Base-by-base conservation (phyloP, 2,329 filamentous ascomycete species). In the Colletotrichum liriopes region DNA sequence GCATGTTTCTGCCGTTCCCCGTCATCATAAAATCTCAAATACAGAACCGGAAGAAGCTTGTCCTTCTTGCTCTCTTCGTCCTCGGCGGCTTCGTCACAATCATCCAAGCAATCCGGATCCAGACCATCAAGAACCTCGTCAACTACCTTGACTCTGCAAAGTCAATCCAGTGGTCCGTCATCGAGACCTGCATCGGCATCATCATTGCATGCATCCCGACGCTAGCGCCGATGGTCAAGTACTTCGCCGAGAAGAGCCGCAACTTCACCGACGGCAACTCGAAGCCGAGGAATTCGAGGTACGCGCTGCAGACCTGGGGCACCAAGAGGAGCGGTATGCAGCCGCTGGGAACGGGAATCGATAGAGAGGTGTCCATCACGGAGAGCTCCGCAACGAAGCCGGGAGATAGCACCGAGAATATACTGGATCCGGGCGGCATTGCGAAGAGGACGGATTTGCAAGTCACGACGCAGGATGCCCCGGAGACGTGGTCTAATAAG, bases 81-180 rank as follows among this genome's bases (percentile, higher is more conserved):
- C 80, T 89, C 32, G 87, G 86, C n/a, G 77, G 85, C 63, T 88
- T 88, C 78, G 83, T 88, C 54, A 86, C 84, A 6, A 73, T 86
- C 58, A 86, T 88, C 67, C 86, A 88, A 74, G 83, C 86, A 67
- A 81, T 88, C 71, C 86, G 86, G 18, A 85, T 88, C 68, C 82
- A 84, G 67, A 86, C 84, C n/a, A 83, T 88, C 72, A 79, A 80
- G 47, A 81, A 79, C 18, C 81, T 87, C 3, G 74, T 77, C 41
- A 84, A 84, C 75, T 85, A 85, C 70, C 82, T 84, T 43, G 84
- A 88, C 76, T 85, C 82, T 2, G 79, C 83, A 6, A 71, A 77
- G 1, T 76, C 84, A 29, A 82, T 86, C 61, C 79, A 83, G 43
- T 87, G 85, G 85, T 86, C 85, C 0, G 78, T 80, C 16, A 75